Conservation (phyloP, 2,329 filamentous ascomycete species). For the Penicillium paneum region DNA sequence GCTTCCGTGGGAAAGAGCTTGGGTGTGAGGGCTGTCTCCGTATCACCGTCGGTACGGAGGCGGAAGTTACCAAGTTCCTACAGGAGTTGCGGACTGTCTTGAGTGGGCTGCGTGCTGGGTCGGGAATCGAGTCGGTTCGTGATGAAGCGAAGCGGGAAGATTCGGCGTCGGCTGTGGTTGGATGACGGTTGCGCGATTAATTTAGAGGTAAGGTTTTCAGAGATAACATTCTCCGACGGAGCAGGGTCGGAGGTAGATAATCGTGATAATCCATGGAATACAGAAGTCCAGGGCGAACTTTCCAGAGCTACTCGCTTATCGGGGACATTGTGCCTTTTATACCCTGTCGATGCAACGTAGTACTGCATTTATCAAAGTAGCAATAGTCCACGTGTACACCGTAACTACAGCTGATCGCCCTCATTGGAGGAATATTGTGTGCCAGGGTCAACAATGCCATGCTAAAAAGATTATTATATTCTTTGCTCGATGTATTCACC, state of each 20-base stretch:
- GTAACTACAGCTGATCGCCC: too few species aligned
- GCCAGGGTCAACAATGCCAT: too few species aligned
- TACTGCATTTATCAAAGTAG: background rate
- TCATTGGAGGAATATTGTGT: background rate
- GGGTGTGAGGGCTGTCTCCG: constrained; percentile 85
- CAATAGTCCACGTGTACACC: background rate
- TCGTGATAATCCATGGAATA: background rate
- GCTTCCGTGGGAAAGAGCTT: constrained; percentile 88
- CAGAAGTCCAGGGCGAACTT: too few species aligned
- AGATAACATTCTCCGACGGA: background rate
- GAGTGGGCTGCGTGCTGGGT: constrained; percentile 46
- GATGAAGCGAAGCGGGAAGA: constrained; percentile 48
- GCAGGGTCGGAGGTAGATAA: background rate
- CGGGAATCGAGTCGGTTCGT: constrained; percentile 29
- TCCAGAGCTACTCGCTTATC: background rate
- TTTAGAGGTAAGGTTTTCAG: background rate
- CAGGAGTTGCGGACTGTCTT: constrained; percentile 59
- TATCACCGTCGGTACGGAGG: constrained; percentile 87
- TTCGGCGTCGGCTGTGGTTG: constrained; percentile 36
- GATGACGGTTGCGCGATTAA: constrained; percentile 7
- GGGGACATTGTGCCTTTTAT: background rate
- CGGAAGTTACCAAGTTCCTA: constrained; percentile 78
- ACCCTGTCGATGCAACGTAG: background rate
- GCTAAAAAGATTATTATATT: too few species aligned
- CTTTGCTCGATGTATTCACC: background rate